Base-by-base conservation (phyloP, 352 stramenopile species). In the Phytophthora pluvialis region DNA sequence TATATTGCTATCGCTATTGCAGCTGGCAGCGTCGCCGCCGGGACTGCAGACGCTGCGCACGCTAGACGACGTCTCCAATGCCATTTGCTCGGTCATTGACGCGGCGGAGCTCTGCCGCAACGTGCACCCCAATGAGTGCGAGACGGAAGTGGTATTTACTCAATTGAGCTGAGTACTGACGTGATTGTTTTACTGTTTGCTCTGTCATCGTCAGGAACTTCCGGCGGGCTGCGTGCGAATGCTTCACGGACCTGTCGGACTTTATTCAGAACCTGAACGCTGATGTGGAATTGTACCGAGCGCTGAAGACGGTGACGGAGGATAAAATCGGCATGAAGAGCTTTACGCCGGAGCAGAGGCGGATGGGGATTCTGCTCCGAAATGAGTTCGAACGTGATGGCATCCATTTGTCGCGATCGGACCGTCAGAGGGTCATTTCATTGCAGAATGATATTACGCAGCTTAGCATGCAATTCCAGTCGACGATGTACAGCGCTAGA, bases 71-170 rank as follows among this genome's bases (percentile, higher is more conserved):
- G 97, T 99, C 36, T 98, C 90, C 40, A 98, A 98, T 64, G 77
- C 78, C 32, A 94, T 99, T 60, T 99, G 97, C 77, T 96, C 88
- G 26, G 94, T 99, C 40, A 98, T 99, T 62, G 97, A 99, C 73
- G 90, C 94, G 3, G 94, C 95, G 5, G 97, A 99, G 72, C 70
- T 99, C 7, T 98, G 93, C 66, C 92, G 97, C 33, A 98, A 94
- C 32, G 92, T 97, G 8, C 95, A 99, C 48, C 87, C 88, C 0
- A 75, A 91, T 25, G 88, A 89, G 85, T 94, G 86, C 13, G 73
- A 50, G 11, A 35, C 35, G 3, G 33, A 28, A 49, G 31, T 45
- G 10, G 46, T 52, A n/a, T 48, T 31, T n/a, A 38, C 13, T 33
- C 12, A 40, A 8, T 50, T 44, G 16, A 10, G 2, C 21, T 58